Percentiles rank a stretch among this genome's conserved stretches.
These are phyloP conservation scores for Scutellospora calospora DNA, from an alignment of 371 early-diverging fungal genomes.

Conservation along the genomic window DNA sequence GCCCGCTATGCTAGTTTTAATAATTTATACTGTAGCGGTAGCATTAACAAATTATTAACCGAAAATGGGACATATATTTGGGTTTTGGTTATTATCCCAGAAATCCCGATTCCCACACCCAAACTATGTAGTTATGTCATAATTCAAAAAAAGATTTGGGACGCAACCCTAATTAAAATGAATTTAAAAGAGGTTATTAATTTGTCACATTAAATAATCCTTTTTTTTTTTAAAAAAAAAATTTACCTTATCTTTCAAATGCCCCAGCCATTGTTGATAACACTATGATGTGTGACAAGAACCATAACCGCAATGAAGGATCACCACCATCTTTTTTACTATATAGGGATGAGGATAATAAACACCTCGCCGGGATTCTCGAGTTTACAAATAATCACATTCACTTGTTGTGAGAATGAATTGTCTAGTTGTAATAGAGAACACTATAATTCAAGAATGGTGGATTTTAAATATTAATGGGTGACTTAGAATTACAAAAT, in stretches of 20 bases:
- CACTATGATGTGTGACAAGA: constrained; percentile 86
- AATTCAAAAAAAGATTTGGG: too few relatives aligned
- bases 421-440: constrained; percentile 68
- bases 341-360: constrained; percentile 77
- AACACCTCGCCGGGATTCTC: constrained; percentile 64
- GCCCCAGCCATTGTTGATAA: constrained; percentile 84
- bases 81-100: too few relatives aligned
- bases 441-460: constrained; percentile 45
- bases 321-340: constrained; percentile 89
- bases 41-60: too few relatives aligned
- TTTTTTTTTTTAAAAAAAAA: too few relatives aligned
- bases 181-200: too few relatives aligned
- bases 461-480: neutral
- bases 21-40: too few relatives aligned
- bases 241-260: constrained; percentile 71
- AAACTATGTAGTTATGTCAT: too few relatives aligned
- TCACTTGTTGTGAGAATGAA: constrained; percentile 67
- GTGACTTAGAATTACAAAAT: neutral
- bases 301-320: constrained; percentile 82
- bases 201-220: too few relatives aligned
- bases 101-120: too few relatives aligned
- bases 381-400: constrained; percentile 65
- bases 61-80: too few relatives aligned
- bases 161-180: too few relatives aligned
- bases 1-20: too few relatives aligned